Conservation (phyloP, 768 basidiomycete genomes). For the Pisolithus orientalis region DNA sequence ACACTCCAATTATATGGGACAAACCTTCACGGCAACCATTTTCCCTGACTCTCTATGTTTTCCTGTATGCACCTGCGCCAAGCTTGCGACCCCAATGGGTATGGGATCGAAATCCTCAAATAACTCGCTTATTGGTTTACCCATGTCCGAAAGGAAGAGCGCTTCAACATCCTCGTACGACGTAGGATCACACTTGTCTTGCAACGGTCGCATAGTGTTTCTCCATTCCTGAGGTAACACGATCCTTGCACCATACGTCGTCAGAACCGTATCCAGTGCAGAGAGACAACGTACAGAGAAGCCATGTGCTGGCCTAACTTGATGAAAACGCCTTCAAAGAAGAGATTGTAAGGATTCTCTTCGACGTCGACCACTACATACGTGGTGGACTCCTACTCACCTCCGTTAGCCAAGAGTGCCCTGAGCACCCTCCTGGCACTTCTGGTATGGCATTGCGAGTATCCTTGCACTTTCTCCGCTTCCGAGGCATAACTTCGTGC, state of each 20-base stretch:
- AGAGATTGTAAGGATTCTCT: not conserved
- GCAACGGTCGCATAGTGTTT: conserved; percentile 52
- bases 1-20: conserved; percentile 4
- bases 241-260: conserved; percentile 25
- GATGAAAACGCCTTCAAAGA: conserved; percentile 64
- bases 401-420: conserved; percentile 87
- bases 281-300: conserved; percentile 40
- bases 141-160: conserved; percentile 78
- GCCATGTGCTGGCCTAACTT: conserved; percentile 89
- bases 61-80: conserved; percentile 93
- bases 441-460: conserved; percentile 76
- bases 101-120: conserved; percentile 82
- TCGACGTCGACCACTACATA: no score
- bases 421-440: conserved; percentile 74
- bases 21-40: conserved; percentile 81
- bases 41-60: conserved; percentile 63
- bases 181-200: conserved; percentile 93
- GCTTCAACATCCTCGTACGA: conserved; percentile 68
- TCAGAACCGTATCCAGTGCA: conserved; percentile 12
- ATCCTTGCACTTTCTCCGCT: conserved; percentile 45
- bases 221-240: conserved; percentile 65
- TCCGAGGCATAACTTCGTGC: conserved; percentile 44
- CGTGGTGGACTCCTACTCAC: conserved; percentile 31
- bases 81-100: conserved; percentile 92
- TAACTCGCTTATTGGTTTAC: conserved; percentile 58